Conservation (phyloP, 805 yeast species). For the Ogataea wickerhamii region DNA sequence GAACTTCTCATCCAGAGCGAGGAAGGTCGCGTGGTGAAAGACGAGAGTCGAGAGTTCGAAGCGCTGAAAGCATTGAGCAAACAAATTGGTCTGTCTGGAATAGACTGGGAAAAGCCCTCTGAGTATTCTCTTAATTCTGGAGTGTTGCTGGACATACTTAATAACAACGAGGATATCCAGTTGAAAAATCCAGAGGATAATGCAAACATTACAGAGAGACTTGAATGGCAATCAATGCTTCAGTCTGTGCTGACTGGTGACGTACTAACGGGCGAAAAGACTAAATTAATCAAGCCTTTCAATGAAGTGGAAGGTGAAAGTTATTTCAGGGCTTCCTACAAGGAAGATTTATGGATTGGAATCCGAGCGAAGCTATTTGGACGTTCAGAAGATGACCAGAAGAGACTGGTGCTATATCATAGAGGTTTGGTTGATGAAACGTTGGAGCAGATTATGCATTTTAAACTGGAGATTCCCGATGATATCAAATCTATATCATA, state of each 20-base stretch:
- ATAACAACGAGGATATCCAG: conserved; percentile 36
- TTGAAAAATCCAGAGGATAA: conserved; percentile 27
- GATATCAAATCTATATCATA: conserved; percentile 17
- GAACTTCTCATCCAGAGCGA: conserved; percentile 15
- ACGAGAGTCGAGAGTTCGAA: conserved; percentile 24
- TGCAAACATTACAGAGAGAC: conserved; percentile 56
- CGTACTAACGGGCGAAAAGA: conserved; percentile 86
- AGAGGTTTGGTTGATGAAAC: conserved; percentile 71
- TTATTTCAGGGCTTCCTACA: conserved; percentile 50
- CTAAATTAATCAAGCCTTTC: conserved; percentile 56
- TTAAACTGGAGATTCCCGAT: conserved; percentile 49
- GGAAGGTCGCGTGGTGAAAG: conserved; percentile 17
- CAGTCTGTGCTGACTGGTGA: conserved; percentile 91
- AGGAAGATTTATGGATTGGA: conserved; percentile 83
- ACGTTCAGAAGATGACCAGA: conserved; percentile 75
- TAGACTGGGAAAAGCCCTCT: conserved; percentile 32
- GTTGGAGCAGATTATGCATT: conserved; percentile 63
- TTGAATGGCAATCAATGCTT: conserved; percentile 96
- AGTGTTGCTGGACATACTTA: conserved; percentile 30
- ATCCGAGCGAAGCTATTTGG: conserved; percentile 79
- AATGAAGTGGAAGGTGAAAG: conserved; percentile 41
- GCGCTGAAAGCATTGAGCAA: conserved; percentile 30
- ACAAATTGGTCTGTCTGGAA: conserved; percentile 31
- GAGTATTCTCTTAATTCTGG: conserved; percentile 35
- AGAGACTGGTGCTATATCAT: conserved; percentile 60